phyloP scores from a whole-genome alignment of 1,139 yeast species.

The Scheffersomyces insectosa region DNA sequence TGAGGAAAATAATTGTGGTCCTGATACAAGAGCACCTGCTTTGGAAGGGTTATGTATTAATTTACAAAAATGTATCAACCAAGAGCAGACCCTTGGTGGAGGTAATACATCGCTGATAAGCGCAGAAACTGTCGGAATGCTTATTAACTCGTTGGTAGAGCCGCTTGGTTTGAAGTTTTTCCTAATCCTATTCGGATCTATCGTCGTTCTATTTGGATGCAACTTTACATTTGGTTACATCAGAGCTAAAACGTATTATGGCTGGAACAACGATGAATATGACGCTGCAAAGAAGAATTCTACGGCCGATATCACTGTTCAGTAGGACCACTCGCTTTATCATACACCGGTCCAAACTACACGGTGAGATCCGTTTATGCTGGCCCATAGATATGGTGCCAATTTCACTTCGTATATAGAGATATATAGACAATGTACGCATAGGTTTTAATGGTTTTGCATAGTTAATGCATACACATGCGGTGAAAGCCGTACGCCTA shows the following conservation, averaged over 20 bases:
- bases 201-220: conserved; percentile 32
- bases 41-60: conserved; percentile 54
- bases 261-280: conserved; percentile 11
- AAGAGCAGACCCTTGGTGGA: conserved; percentile 44
- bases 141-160: conserved; percentile 63
- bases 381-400: no score
- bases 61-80: conserved; percentile 66
- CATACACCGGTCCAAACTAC: no score
- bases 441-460: no score
- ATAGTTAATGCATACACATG: no score
- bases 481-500: no score
- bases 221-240: conserved; percentile 48
- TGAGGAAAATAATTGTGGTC: conserved; percentile 56
- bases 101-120: conserved; percentile 52
- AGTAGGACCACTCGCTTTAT: no score
- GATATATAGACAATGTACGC: no score
- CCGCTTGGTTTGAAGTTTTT: conserved; percentile 63
- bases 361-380: no score
- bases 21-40: conserved; percentile 60
- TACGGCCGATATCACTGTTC: no score
- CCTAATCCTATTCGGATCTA: conserved; percentile 34
- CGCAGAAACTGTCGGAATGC: conserved; percentile 63
- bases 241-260: conserved; percentile 47
- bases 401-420: no score
- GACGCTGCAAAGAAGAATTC: background rate